Conservation (phyloP, 1,284 basidiomycete species). For the Ustilago cynodontis region DNA sequence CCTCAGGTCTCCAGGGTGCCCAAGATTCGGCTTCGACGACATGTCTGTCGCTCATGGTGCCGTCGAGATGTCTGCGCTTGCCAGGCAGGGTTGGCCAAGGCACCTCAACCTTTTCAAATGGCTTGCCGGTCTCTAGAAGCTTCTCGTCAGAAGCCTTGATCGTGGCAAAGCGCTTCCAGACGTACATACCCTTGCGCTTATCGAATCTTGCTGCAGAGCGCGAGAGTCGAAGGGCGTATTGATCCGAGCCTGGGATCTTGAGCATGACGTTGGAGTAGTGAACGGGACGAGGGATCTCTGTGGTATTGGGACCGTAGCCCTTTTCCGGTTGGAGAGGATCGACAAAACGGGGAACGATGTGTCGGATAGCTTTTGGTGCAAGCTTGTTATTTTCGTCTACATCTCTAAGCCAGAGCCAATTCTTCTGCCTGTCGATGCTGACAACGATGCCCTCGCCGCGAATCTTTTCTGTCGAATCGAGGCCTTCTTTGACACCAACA, state of each 20-base stretch:
- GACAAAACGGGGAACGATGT: constrained; percentile 59
- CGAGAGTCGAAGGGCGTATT: constrained; percentile 60
- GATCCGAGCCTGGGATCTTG: constrained; percentile 63
- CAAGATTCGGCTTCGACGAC: constrained; percentile 62
- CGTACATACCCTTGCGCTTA: constrained; percentile 55
- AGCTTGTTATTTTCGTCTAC: constrained; percentile 61
- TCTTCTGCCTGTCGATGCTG: constrained; percentile 62
- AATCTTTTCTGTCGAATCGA: constrained; percentile 46
- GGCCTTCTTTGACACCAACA: constrained; percentile 51
- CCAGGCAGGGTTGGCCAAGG: constrained; percentile 63
- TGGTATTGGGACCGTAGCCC: constrained; percentile 61
- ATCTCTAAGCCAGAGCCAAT: constrained; percentile 65
- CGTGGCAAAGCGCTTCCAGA: constrained; percentile 67
- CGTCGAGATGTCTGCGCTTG: constrained; percentile 27
- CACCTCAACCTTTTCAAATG: constrained; percentile 60
- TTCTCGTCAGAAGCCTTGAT: constrained; percentile 54
- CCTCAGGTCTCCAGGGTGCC: constrained; percentile 66
- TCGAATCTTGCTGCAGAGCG: constrained; percentile 57
- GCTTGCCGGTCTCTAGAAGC: constrained; percentile 40
- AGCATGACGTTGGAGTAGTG: constrained; percentile 69
- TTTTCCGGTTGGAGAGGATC: constrained; percentile 60
- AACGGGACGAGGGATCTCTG: constrained; percentile 61
- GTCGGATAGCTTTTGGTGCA: constrained; percentile 61
- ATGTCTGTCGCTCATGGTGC: constrained; percentile 40
- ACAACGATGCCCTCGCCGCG: constrained; percentile 65